Evolutionary conservation across 805 yeast species (phyloP).

Genomic region (Clavispora santaluciae): DNA sequence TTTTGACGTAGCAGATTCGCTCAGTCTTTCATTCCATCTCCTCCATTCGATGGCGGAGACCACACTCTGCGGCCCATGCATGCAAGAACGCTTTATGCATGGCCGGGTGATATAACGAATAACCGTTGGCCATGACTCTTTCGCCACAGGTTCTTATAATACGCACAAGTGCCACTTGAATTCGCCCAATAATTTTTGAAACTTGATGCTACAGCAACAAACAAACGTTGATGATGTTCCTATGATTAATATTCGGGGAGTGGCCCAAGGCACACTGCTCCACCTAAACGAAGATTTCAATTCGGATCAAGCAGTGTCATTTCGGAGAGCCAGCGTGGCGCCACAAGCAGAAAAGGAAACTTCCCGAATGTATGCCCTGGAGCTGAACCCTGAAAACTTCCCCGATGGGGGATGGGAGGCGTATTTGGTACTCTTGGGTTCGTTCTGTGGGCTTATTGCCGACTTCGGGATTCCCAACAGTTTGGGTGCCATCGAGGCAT

Average conservation of each 20-base stretch:
- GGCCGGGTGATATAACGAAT: too few relatives aligned
- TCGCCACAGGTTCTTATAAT: too few relatives aligned
- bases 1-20: too few relatives aligned
- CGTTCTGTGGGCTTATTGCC: constrained; percentile 17
- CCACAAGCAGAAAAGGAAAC: neutral
- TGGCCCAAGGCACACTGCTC: neutral
- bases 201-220: neutral
- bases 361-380: constrained; percentile 13
- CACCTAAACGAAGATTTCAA: neutral
- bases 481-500: constrained; percentile 19
- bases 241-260: neutral
- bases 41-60: too few relatives aligned
- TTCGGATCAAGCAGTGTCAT: neutral
- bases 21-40: too few relatives aligned
- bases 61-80: too few relatives aligned
- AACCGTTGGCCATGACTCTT: too few relatives aligned
- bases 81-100: too few relatives aligned
- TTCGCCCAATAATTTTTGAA: too few relatives aligned
- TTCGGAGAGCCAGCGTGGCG: constrained; percentile 30
- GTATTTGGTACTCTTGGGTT: constrained; percentile 20
- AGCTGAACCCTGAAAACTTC: constrained; percentile 12
- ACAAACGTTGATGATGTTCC: neutral
- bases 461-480: constrained; percentile 19
- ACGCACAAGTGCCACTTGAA: too few relatives aligned
- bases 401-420: constrained; percentile 25